Conservation (phyloP, 345 rosid genomes). For the Geranium rotundifolium region DNA sequence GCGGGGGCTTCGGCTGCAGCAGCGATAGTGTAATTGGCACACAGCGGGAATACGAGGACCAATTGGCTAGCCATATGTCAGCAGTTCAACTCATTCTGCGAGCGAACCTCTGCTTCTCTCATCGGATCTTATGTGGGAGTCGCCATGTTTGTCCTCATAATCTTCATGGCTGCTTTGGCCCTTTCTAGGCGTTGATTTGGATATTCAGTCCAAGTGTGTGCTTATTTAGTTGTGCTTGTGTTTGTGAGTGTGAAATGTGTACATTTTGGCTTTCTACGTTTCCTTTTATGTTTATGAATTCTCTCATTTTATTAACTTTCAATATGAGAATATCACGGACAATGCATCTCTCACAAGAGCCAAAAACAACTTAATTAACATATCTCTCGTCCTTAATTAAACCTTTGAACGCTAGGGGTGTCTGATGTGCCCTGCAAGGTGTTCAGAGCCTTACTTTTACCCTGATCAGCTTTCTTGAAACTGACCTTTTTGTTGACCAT, state of each 20-base stretch:
- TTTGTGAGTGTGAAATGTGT: background rate
- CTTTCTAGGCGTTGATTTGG: conserved; percentile 36
- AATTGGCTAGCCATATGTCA: conserved; percentile 74
- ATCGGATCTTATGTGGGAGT: conserved; percentile 56
- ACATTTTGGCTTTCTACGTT: no score
- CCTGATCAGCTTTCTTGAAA: no score
- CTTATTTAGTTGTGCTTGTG: conserved; percentile 2
- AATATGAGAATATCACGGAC: no score
- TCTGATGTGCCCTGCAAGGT: no score
- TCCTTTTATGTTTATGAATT: no score
- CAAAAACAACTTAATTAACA: no score
- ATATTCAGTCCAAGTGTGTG: background rate
- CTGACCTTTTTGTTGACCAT: no score
- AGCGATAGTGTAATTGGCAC: conserved; percentile 69
- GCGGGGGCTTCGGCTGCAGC: conserved; percentile 75
- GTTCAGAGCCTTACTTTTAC: no score
- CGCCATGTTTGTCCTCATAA: conserved; percentile 29
- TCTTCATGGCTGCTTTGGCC: conserved; percentile 37
- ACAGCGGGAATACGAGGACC: conserved; percentile 48
- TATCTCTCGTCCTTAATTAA: no score
- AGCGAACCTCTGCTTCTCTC: conserved; percentile 61
- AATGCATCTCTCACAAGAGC: no score
- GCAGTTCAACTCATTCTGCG: conserved; percentile 71
- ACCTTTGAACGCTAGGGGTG: no score
- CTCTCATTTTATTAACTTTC: no score